phyloP scores from a whole-genome alignment of 257 asterid genomes.

The Nemophila menziesii region DNA sequence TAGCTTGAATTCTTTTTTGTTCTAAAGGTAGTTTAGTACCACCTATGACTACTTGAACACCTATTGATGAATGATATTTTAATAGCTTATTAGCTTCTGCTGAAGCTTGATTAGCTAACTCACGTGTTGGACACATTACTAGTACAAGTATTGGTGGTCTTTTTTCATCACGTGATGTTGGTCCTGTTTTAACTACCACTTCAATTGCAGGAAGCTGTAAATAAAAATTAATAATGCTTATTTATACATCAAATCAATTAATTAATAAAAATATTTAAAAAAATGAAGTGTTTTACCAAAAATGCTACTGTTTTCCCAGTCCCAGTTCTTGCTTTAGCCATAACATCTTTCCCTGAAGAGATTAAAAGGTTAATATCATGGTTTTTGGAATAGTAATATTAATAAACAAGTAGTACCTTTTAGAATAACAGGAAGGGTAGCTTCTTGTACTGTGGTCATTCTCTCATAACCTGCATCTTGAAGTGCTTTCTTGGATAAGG shows the following conservation, averaged over 20 bases:
- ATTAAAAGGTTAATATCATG: too few species aligned
- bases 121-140: conserved; percentile 87
- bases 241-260: too few species aligned
- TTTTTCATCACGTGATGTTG: conserved; percentile 44
- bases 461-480: conserved; percentile 82
- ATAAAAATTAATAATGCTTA: conserved; percentile 14
- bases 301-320: conserved; percentile 97
- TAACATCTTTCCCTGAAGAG: conserved; percentile 83
- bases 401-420: conserved; percentile 36
- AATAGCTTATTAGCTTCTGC: conserved; percentile 74
- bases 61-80: conserved; percentile 90
- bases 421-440: conserved; percentile 78
- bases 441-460: conserved; percentile 93
- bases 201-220: conserved; percentile 96
- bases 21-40: conserved; percentile 81
- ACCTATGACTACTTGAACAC: conserved; percentile 96
- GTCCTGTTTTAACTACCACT: conserved; percentile 48
- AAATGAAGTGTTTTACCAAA: conserved; percentile 44
- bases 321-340: conserved; percentile 99
- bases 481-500: conserved; percentile 67
- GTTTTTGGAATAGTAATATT: too few species aligned
- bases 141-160: conserved; percentile 73
- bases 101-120: conserved; percentile 94
- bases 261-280: neutral
- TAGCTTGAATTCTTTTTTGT: conserved; percentile 91